A percentile compares a stretch with the other conserved stretches of the same genome.
phyloP scores from a whole-genome alignment of 495 filamentous ascomycete species.

The Margaritispora aquatica region DNA sequence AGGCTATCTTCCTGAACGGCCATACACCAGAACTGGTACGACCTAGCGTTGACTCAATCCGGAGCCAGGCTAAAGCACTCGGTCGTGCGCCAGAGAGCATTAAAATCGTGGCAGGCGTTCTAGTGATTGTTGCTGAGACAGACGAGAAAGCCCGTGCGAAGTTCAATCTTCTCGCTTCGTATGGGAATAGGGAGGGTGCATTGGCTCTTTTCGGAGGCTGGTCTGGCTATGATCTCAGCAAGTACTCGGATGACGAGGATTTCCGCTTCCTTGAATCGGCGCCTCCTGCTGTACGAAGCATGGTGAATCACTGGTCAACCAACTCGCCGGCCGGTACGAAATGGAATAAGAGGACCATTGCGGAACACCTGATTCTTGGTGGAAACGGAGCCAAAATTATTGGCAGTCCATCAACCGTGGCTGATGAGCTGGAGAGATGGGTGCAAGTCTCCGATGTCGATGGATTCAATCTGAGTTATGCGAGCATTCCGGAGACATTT shows the following conservation, averaged over 20 bases:
- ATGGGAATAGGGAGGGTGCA: slow-evolving; percentile 51
- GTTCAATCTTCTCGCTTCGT: slow-evolving; percentile 39
- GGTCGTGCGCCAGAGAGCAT: slow-evolving; percentile 44
- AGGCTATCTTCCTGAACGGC: slow-evolving; percentile 50
- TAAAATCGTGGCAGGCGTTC: slow-evolving; percentile 46
- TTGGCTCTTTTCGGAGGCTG: slow-evolving; percentile 56
- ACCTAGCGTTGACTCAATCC: slow-evolving; percentile 45
- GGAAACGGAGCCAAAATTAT: slow-evolving; percentile 49
- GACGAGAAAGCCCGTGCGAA: slow-evolving; percentile 47
- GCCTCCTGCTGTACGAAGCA: slow-evolving; percentile 31
- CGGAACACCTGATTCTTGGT: slow-evolving; percentile 53
- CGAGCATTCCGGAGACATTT: slow-evolving; percentile 46
- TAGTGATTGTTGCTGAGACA: slow-evolving; percentile 40
- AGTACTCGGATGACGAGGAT: slow-evolving; percentile 52
- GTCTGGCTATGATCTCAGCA: slow-evolving; percentile 51
- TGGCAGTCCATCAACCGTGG: slow-evolving; percentile 51
- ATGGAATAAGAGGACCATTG: slow-evolving; percentile 30
- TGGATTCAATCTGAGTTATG: slow-evolving; percentile 55
- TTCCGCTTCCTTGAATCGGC: slow-evolving; percentile 25
- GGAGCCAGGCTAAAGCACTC: slow-evolving; percentile 33
- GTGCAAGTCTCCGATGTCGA: slow-evolving; percentile 55
- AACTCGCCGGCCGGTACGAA: slow-evolving; percentile 15
- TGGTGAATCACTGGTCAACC: slow-evolving; percentile 58
- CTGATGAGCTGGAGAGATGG: slow-evolving; percentile 58
- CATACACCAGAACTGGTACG: slow-evolving; percentile 41